Evolutionary conservation across 345 rosid genomes (phyloP).

Genomic region (Populus pruinosa): DNA sequence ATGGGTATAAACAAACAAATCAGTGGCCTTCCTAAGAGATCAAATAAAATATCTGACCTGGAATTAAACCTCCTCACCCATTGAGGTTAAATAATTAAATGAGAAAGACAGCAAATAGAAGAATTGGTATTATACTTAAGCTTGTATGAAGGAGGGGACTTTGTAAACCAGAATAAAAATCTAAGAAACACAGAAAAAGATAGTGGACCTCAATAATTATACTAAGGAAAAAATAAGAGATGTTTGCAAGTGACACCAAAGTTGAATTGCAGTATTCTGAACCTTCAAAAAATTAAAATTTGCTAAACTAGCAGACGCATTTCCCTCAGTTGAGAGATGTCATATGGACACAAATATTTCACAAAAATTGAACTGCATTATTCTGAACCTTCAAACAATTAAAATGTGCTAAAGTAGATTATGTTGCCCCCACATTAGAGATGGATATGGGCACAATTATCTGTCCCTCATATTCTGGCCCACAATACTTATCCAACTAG

Average conservation of each 20-base stretch:
- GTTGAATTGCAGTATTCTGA: background rate
- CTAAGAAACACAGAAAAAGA: background rate
- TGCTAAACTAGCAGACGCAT: background rate
- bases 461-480: background rate
- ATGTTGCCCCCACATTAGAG: too few species aligned
- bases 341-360: too few species aligned
- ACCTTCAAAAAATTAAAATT: background rate
- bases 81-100: background rate
- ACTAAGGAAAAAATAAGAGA: background rate
- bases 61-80: background rate
- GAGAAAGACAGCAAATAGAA: background rate
- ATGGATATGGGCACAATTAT: too few species aligned
- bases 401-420: too few species aligned
- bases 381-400: too few species aligned
- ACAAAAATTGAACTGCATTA: too few species aligned
- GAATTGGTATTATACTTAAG: background rate
- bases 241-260: background rate
- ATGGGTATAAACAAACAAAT: background rate
- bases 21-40: background rate
- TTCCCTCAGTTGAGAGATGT: too few species aligned
- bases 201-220: background rate
- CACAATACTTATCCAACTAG: constrained; percentile 2
- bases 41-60: background rate
- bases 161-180: background rate
- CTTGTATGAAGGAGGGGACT: background rate